These are phyloP conservation scores for Xylariomycetidae sp. DNA, from an alignment of 2,329 filamentous ascomycete genomes.

Conservation along the genomic window DNA sequence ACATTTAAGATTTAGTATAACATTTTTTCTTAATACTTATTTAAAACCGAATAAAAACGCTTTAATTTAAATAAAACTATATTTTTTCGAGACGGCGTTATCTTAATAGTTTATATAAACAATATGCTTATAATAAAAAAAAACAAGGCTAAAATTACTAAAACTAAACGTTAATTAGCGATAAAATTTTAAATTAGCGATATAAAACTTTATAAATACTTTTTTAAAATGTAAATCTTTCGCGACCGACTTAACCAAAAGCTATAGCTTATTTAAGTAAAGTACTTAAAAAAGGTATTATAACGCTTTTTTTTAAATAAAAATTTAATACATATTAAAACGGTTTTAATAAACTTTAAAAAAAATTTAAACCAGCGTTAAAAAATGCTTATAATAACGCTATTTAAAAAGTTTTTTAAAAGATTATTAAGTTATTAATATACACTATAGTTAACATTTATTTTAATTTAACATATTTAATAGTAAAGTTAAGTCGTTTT, in stretches of 20 bases:
- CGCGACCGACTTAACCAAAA: no score
- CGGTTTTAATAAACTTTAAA: not conserved
- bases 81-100: no score
- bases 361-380: not conserved
- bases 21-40: not conserved
- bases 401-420: not conserved
- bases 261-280: not conserved
- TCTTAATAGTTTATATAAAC: no score
- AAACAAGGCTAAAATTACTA: not conserved
- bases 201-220: no score
- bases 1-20: constrained; percentile 2
- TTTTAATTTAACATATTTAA: no score
- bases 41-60: constrained; percentile 1
- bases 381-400: not conserved
- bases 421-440: not conserved
- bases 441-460: constrained; percentile 1
- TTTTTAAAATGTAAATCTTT: no score
- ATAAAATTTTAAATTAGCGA: not conserved
- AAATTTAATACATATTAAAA: not conserved
- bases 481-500: constrained; percentile 1
- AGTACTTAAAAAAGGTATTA: not conserved
- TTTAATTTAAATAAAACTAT: no score
- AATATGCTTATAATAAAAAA: not conserved
- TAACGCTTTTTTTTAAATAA: not conserved
- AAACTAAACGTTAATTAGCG: not conserved